A percentile compares a stretch with the other conserved stretches of the same genome.
Conservation (phyloP, 805 yeast genomes). For the Lipomyces kockii region DNA sequence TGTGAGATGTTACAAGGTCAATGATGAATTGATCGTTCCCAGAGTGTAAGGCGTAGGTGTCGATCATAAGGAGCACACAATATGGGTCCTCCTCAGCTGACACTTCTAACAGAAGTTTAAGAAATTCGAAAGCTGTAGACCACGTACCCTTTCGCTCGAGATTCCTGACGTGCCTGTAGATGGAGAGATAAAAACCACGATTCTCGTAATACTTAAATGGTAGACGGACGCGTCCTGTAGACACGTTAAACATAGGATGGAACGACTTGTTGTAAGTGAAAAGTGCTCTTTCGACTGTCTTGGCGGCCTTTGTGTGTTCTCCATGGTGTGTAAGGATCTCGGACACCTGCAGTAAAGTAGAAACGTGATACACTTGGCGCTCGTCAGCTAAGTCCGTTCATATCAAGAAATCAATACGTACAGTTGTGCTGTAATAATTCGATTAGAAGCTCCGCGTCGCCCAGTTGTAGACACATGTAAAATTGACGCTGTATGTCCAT, state of each 20-base stretch:
- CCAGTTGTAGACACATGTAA: constrained; percentile 66
- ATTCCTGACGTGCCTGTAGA: constrained; percentile 71
- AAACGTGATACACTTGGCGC: constrained; percentile 68
- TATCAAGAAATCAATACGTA: constrained; percentile 7
- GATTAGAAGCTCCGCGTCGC: constrained; percentile 77
- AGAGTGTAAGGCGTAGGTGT: constrained; percentile 71
- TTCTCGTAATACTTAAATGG: constrained; percentile 78
- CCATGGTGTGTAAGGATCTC: constrained; percentile 77
- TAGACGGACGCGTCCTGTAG: constrained; percentile 62
- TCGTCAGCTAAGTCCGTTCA: background rate
- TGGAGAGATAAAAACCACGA: constrained; percentile 73
- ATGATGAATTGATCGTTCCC: constrained; percentile 67
- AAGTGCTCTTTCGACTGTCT: constrained; percentile 74
- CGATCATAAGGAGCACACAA: constrained; percentile 83
- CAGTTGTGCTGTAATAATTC: constrained; percentile 54
- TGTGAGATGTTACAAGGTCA: constrained; percentile 60
- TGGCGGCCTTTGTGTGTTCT: constrained; percentile 68
- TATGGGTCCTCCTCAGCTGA: constrained; percentile 76
- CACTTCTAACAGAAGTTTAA: constrained; percentile 69
- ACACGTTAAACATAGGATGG: constrained; percentile 60
- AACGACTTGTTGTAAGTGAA: constrained; percentile 80
- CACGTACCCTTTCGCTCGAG: constrained; percentile 78
- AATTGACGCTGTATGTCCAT: constrained; percentile 48
- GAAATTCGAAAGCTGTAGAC: constrained; percentile 75
- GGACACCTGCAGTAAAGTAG: constrained; percentile 78